These are phyloP conservation scores for Candida tunisiensis DNA, from an alignment of 1,139 yeast genomes.

Conservation along the genomic window DNA sequence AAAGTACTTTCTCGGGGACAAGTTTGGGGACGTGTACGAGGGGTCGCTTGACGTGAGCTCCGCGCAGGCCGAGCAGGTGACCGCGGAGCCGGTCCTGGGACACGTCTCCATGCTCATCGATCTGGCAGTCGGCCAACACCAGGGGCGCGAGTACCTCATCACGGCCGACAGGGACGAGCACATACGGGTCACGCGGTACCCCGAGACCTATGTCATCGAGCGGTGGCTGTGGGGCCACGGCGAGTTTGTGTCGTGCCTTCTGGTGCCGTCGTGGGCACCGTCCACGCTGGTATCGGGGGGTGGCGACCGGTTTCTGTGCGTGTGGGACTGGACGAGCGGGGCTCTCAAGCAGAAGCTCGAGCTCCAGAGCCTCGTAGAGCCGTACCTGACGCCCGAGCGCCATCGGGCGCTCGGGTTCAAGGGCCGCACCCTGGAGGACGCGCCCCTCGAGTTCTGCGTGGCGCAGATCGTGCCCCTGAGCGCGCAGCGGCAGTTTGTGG, in stretches of 20 bases:
- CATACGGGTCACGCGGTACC: conserved; percentile 71
- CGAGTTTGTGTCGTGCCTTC: conserved; percentile 57
- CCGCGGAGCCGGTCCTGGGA: conserved; percentile 64
- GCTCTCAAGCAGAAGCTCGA: neutral
- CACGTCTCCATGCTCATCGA: conserved; percentile 95
- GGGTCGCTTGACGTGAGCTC: conserved; percentile 3
- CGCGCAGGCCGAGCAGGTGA: conserved; percentile 14
- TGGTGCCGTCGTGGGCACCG: conserved; percentile 33
- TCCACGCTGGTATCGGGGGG: conserved; percentile 61
- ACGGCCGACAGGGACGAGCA: conserved; percentile 96
- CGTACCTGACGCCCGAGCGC: no score
- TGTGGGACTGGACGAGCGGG: conserved; percentile 61
- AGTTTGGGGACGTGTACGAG: conserved; percentile 84
- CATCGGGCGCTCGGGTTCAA: no score
- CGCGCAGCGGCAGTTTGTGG: neutral
- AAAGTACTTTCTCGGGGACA: conserved; percentile 68
- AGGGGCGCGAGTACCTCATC: conserved; percentile 38
- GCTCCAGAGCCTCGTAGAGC: neutral
- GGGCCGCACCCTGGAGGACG: no score
- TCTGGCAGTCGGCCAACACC: conserved; percentile 25
- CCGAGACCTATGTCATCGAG: conserved; percentile 61
- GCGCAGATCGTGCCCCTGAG: neutral
- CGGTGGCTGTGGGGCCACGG: conserved; percentile 78
- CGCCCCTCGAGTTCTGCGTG: no score
- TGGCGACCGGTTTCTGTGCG: conserved; percentile 63